Evolutionary conservation across 192 early-diverging fungal genomes (phyloP), one percentile per base, ranked within the genome.

Genomic region (Backusella parvicylindrica): DNA sequence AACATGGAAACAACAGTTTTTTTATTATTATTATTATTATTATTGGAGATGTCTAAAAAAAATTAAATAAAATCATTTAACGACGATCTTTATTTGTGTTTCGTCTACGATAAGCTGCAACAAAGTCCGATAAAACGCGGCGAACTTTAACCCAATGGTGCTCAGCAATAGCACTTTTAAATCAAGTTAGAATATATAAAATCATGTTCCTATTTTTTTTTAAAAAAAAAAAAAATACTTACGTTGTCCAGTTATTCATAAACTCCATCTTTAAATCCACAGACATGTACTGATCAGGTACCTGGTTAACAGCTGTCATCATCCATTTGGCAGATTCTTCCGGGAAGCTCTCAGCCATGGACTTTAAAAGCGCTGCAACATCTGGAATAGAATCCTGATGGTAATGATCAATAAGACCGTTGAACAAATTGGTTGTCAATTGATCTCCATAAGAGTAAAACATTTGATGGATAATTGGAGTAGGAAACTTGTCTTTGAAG

Each of bases 91-190:
- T 75, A n/a, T 50, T 63, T 18, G 74, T 74, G 72, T 87, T 77
- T 74, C 86, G 85, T 63, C 91, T 81, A 56, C 88, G 79, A 74
- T 88, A 92, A 23, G 79, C 33, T 9, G 82, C 84, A 6, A 86
- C 82, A 68, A 92, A 91, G 63, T 92, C 89, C 23, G 85, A 81
- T 1, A 91, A 72, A 2, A 87, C 75, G n/a, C 84, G 71, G 72
- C 84, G 74, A 35, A 89, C 76, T 71, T 81, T 89, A 36, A 60
- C 81, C 84, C 84, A 85, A 69, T 91, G 84, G 15, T 77, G 73
- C 38, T 81, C 83, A 13, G 84, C 84, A 21, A 80, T 83, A 56
- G 85, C 83, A 43, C 91, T 91, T 73, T 71, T 15, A 40, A 47
- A 35, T 35, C 73, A 15, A 28, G 26, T 60, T 60, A 73, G 36